These are phyloP conservation scores for Exophiala dermatitidis DNA, from an alignment of 2,329 filamentous ascomycete species.

Conservation along the genomic window DNA sequence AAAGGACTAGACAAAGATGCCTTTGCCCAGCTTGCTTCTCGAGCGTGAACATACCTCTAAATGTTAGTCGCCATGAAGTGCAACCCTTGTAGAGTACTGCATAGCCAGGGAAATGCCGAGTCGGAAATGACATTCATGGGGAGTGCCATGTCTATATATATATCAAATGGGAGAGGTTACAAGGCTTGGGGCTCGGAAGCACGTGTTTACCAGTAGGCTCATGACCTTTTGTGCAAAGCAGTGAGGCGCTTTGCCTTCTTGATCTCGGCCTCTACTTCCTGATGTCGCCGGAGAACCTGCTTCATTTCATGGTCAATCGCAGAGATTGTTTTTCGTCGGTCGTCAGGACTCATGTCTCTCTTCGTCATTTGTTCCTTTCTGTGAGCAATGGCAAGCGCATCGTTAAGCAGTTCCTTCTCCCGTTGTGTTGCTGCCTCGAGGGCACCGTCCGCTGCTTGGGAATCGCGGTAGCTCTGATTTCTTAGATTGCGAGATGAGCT, in stretches of 20 bases:
- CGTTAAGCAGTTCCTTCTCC: slow-evolving; percentile 15
- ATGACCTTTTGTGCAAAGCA: slow-evolving; percentile 10
- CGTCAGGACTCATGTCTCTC: slow-evolving; percentile 6
- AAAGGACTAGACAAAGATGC: too few relatives aligned
- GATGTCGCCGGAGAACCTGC: slow-evolving; percentile 12
- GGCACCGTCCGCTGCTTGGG: slow-evolving; percentile 4
- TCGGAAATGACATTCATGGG: too few relatives aligned
- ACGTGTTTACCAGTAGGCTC: neutral
- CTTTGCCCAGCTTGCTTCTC: too few relatives aligned
- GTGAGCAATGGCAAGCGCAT: slow-evolving; percentile 8
- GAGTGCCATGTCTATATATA: neutral
- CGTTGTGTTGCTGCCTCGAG: slow-evolving; percentile 9
- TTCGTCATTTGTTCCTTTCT: slow-evolving; percentile 10
- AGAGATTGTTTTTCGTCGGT: slow-evolving; percentile 5
- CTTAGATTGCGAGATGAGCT: slow-evolving; percentile 10
- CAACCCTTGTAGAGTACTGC: too few relatives aligned
- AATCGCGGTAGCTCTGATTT: slow-evolving; percentile 8
- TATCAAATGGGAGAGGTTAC: neutral
- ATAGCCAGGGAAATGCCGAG: too few relatives aligned
- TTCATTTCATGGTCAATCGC: slow-evolving; percentile 18
- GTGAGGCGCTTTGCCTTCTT: slow-evolving; percentile 11
- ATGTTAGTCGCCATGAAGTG: too few relatives aligned
- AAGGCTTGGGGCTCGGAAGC: neutral
- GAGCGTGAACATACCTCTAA: too few relatives aligned
- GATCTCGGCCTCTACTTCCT: slow-evolving; percentile 15